Evolutionary conservation across 2,329 filamentous ascomycete genomes (phyloP).

Genomic region (Botrytis sinoallii): DNA sequence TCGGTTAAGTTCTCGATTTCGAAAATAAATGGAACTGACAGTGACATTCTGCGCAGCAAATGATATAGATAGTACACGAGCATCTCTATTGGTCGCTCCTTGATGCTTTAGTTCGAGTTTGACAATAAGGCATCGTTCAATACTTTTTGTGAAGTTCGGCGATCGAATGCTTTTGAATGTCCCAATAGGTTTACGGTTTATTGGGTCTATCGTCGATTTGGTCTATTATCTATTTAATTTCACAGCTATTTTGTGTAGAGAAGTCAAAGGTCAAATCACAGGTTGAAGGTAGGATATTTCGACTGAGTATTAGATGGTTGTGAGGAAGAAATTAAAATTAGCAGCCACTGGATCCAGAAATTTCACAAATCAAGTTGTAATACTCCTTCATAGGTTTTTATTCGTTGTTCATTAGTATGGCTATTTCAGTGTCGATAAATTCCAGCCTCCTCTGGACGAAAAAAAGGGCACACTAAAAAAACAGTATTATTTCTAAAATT

Average conservation of each 20-base stretch:
- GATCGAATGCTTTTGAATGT: neutral
- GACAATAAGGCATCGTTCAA: neutral
- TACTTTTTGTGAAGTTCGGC: neutral
- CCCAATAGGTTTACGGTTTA: neutral
- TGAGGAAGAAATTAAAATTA: accelerated
- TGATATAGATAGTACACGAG: neutral
- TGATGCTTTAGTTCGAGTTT: neutral
- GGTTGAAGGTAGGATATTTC: neutral
- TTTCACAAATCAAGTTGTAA: neutral
- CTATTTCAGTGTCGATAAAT: neutral
- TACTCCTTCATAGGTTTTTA: neutral
- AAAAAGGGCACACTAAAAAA: no score
- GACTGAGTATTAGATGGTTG: neutral
- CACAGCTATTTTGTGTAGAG: neutral
- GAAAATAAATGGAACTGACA: neutral
- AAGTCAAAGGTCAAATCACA: neutral
- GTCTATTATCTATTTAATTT: neutral
- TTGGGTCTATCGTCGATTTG: neutral
- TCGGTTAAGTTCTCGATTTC: neutral
- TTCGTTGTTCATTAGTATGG: neutral
- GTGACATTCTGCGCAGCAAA: neutral
- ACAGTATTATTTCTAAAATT: no score
- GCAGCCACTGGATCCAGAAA: neutral
- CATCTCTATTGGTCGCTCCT: neutral
- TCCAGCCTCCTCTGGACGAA: neutral